A percentile compares a stretch with the other conserved stretches of the same genome.
Evolutionary conservation across 176 grass and related monocot genomes (phyloP).

Genomic region (Cenchrus purpureus): DNA sequence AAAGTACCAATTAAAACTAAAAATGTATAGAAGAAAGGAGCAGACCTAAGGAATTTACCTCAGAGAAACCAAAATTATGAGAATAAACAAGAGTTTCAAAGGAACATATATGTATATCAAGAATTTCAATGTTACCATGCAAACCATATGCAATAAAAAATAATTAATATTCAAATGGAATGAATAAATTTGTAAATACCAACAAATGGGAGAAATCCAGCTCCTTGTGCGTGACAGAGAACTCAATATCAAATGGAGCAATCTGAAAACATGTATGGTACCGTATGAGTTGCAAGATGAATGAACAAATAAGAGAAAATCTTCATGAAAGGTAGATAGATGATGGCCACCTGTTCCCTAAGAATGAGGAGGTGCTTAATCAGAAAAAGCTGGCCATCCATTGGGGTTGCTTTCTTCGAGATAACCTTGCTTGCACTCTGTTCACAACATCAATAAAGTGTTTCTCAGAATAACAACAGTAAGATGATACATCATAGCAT

Average conservation of each 20-base stretch:
- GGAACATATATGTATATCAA: background rate
- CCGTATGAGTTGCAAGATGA: conserved; percentile 31
- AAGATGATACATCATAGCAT: conserved; percentile 17
- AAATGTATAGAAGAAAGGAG: conserved; percentile 12
- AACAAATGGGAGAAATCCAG: conserved; percentile 99
- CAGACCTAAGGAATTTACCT: conserved; percentile 7
- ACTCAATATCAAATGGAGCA: conserved; percentile 90
- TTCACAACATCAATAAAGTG: conserved; percentile 39
- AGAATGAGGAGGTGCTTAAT: conserved; percentile 98
- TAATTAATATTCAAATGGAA: conserved; percentile 23
- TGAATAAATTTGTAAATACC: conserved; percentile 55
- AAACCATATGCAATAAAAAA: conserved; percentile 30
- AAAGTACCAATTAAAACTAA: background rate
- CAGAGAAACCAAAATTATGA: conserved; percentile 30
- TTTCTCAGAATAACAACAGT: conserved; percentile 41
- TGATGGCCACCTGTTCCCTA: conserved; percentile 77
- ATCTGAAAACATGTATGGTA: conserved; percentile 61
- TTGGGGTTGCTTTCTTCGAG: conserved; percentile 79
- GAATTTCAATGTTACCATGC: conserved; percentile 1
- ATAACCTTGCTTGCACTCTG: conserved; percentile 88
- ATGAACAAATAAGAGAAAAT: conserved; percentile 29
- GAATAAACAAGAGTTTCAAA: conserved; percentile 9
- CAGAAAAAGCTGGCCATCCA: conserved; percentile 97
- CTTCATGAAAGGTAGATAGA: conserved; percentile 18
- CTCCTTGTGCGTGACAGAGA: conserved; percentile 95